Evolutionary conservation across 2,329 filamentous ascomycete species (phyloP).

Genomic region (Colletotrichum sp.): DNA sequence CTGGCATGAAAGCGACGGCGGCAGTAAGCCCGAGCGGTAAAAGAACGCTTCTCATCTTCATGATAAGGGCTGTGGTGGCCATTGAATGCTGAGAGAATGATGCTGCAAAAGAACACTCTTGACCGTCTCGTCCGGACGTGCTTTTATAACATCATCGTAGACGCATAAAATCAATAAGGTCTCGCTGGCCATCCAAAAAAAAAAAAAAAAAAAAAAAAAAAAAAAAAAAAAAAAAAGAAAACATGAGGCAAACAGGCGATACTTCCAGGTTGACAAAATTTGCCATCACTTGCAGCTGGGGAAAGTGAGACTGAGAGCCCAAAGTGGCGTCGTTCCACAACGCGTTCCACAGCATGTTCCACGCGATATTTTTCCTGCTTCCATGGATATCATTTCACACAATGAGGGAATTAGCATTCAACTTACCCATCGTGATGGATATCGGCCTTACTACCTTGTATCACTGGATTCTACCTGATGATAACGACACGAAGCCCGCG

Average conservation of each 20-base stretch:
- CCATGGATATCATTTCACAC: not conserved
- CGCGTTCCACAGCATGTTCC: not conserved
- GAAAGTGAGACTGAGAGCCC: not conserved
- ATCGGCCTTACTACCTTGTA: not conserved
- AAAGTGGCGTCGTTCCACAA: not conserved
- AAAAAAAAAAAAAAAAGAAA: no score
- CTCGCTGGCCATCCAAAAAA: not conserved
- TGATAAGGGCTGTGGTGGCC: not conserved
- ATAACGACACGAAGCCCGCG: not conserved
- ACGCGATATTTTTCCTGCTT: not conserved
- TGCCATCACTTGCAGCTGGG: not conserved
- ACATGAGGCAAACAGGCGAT: not conserved
- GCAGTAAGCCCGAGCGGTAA: not conserved
- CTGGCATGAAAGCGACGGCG: not conserved
- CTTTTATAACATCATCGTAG: not conserved
- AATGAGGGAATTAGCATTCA: not conserved
- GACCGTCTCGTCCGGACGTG: not conserved
- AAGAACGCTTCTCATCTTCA: not conserved
- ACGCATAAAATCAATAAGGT: not conserved
- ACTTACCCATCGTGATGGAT: not conserved
- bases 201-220: no score
- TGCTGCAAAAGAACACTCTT: not conserved
- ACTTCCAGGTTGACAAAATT: not conserved
- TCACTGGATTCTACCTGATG: not conserved
- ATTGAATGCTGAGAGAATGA: not conserved